A percentile compares a stretch with the other conserved stretches of the same genome.
Evolutionary conservation across 2,329 filamentous ascomycete genomes (phyloP).

Genomic region (Fusarium palustre): DNA sequence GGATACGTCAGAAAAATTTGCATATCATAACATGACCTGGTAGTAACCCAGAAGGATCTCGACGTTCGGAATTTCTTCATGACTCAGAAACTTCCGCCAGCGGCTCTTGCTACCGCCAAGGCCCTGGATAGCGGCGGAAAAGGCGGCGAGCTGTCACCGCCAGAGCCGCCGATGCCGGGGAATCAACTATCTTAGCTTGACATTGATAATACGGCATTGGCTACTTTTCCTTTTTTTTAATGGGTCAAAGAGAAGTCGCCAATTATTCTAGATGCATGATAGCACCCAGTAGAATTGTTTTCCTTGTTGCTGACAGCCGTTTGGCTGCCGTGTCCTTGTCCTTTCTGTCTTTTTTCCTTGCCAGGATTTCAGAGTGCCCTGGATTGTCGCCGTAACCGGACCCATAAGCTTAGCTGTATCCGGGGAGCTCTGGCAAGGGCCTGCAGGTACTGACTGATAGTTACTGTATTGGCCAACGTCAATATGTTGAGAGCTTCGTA

Average conservation of each 20-base stretch:
- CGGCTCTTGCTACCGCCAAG: conserved; percentile 29
- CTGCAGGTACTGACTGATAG: conserved; percentile 14
- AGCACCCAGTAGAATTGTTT: conserved; percentile 28
- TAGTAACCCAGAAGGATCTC: not conserved
- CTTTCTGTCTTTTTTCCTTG: not conserved
- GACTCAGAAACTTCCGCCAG: conserved; percentile 32
- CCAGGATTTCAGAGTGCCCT: conserved; percentile 11
- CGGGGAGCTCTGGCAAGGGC: conserved; percentile 31
- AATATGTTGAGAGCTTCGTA: not conserved
- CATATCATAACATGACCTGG: conserved; percentile 3
- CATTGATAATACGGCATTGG: conserved; percentile 15
- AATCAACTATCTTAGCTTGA: conserved; percentile 18
- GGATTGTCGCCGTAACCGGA: conserved; percentile 26
- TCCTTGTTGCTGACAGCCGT: conserved; percentile 30
- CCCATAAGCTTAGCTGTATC: conserved; percentile 35
- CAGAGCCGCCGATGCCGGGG: conserved; percentile 9
- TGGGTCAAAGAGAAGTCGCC: conserved; percentile 19
- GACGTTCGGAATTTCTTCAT: conserved; percentile 19
- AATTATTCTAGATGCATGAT: conserved; percentile 23
- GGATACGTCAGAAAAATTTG: not conserved
- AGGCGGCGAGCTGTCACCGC: conserved; percentile 11
- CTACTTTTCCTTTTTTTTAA: conserved; percentile 13
- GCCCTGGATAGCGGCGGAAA: conserved; percentile 14
- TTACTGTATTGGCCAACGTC: not conserved
- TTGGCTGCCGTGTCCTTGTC: conserved; percentile 11